Percentiles rank a stretch among this genome's conserved stretches.
phyloP scores from a whole-genome alignment of 2,329 filamentous ascomycete species.

The Daldinia eschscholtzii region DNA sequence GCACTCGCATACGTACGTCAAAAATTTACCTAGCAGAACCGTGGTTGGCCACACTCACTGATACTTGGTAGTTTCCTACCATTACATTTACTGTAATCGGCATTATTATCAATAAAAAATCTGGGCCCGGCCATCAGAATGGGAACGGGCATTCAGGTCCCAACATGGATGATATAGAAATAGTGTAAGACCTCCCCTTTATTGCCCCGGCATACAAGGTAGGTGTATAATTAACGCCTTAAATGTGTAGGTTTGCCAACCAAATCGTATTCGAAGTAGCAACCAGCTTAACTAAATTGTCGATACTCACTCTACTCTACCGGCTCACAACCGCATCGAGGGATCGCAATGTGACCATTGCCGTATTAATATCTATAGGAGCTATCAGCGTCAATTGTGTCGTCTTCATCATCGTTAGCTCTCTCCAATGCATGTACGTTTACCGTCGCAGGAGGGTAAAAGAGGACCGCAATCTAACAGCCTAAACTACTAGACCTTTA shows the following conservation, averaged over 20 bases:
- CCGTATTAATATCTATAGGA: slow-evolving; percentile 50
- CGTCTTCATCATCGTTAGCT: slow-evolving; percentile 54
- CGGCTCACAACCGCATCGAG: slow-evolving; percentile 53
- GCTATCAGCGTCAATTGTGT: slow-evolving; percentile 52
- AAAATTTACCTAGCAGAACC: background rate
- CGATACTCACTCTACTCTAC: slow-evolving; percentile 57
- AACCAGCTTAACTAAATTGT: slow-evolving; percentile 57
- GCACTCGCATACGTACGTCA: slow-evolving; percentile 53
- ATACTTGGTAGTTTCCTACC: slow-evolving; percentile 48
- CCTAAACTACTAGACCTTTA: slow-evolving; percentile 50
- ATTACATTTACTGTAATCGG: slow-evolving; percentile 51
- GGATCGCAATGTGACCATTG: slow-evolving; percentile 49
- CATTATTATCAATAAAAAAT: slow-evolving; percentile 46
- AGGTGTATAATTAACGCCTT: slow-evolving; percentile 6
- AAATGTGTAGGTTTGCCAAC: slow-evolving; percentile 48
- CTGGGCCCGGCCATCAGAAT: slow-evolving; percentile 53
- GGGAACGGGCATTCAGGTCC: slow-evolving; percentile 52
- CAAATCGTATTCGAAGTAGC: slow-evolving; percentile 56
- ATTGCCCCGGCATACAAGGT: background rate
- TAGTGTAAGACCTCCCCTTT: slow-evolving; percentile 44
- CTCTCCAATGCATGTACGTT: slow-evolving; percentile 57
- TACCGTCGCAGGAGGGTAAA: background rate
- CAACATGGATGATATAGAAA: slow-evolving; percentile 45
- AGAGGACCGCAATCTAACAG: slow-evolving; percentile 7
- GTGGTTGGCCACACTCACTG: background rate